A percentile compares a stretch with the other conserved stretches of the same genome.
Evolutionary conservation across 805 yeast species (phyloP).

Genomic region (Metschnikowia lochheadii): DNA sequence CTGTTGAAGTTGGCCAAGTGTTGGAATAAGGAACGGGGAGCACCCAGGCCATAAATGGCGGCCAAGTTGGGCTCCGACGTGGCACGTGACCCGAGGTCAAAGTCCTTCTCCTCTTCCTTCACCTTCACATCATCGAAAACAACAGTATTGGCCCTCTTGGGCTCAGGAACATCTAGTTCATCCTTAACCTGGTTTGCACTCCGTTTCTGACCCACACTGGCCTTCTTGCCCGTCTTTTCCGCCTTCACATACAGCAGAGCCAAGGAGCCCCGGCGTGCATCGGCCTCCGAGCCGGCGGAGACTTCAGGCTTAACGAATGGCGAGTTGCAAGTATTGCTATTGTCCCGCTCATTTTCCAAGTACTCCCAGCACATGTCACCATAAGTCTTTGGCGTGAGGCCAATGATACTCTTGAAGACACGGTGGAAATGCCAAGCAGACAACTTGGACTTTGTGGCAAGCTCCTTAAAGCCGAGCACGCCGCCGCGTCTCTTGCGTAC

Average conservation of each 20-base stretch:
- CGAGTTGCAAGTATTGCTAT: background rate
- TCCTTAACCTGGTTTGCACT: constrained; percentile 3
- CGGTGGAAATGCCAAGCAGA: constrained; percentile 94
- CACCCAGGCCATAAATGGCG: constrained; percentile 1
- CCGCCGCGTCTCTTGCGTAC: constrained; percentile 64
- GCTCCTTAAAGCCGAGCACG: constrained; percentile 77
- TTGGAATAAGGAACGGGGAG: constrained; percentile 9
- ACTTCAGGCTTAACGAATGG: background rate
- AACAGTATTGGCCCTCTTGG: constrained; percentile 1
- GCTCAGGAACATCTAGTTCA: constrained; percentile 6
- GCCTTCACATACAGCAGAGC: background rate
- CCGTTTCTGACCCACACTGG: background rate
- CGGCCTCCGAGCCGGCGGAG: constrained; percentile 4
- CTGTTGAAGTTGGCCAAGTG: constrained; percentile 5
- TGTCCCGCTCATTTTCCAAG: constrained; percentile 30
- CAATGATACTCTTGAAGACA: constrained; percentile 81
- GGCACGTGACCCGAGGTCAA: constrained; percentile 17
- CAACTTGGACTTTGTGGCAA: constrained; percentile 77
- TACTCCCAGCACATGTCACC: constrained; percentile 78
- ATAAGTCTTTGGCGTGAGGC: constrained; percentile 82
- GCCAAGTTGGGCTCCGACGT: constrained; percentile 19
- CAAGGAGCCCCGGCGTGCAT: background rate
- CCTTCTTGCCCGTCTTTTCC: background rate
- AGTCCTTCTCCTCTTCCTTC: constrained; percentile 3
- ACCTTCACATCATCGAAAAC: constrained; percentile 6